phyloP scores from a whole-genome alignment of 495 filamentous ascomycete genomes.

The Xylaria cubensis region DNA sequence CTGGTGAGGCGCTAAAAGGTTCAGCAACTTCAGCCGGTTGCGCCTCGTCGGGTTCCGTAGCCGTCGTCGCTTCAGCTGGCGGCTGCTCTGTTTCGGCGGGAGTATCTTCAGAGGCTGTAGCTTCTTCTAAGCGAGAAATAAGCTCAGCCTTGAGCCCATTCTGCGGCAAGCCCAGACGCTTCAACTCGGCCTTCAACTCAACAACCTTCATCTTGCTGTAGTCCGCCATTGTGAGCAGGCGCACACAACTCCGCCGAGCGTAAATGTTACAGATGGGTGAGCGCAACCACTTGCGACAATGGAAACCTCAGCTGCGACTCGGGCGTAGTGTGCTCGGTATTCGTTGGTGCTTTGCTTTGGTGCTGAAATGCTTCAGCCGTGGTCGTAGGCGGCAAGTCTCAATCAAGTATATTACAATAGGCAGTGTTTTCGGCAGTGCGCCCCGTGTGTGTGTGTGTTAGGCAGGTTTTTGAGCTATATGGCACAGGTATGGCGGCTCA shows the following conservation, averaged over 20 bases:
- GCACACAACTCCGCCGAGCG: background rate
- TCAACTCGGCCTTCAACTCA: constrained; percentile 65
- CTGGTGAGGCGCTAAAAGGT: constrained; percentile 22
- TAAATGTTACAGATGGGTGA: background rate
- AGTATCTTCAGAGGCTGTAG: constrained; percentile 32
- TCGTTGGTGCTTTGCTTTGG: background rate
- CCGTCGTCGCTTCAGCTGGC: constrained; percentile 23
- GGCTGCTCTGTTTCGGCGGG: constrained; percentile 26
- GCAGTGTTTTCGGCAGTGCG: background rate
- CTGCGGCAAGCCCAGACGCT: constrained; percentile 59
- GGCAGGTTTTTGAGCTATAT: background rate
- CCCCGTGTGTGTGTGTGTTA: background rate
- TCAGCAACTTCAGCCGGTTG: constrained; percentile 32
- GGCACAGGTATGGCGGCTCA: background rate
- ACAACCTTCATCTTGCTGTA: constrained; percentile 65
- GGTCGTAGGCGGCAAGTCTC: background rate
- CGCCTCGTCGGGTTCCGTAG: constrained; percentile 20
- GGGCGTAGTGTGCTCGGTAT: background rate
- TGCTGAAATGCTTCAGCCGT: constrained; percentile 4
- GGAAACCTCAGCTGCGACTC: background rate
- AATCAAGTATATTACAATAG: background rate
- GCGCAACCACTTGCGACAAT: constrained; percentile 12
- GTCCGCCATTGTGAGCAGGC: constrained; percentile 53
- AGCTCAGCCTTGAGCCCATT: constrained; percentile 65
- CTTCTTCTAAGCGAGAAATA: constrained; percentile 57